Evolutionary conservation across 768 basidiomycete species (phyloP), one percentile per base, ranked within the genome.

Genomic region (Mycena belliarum): DNA sequence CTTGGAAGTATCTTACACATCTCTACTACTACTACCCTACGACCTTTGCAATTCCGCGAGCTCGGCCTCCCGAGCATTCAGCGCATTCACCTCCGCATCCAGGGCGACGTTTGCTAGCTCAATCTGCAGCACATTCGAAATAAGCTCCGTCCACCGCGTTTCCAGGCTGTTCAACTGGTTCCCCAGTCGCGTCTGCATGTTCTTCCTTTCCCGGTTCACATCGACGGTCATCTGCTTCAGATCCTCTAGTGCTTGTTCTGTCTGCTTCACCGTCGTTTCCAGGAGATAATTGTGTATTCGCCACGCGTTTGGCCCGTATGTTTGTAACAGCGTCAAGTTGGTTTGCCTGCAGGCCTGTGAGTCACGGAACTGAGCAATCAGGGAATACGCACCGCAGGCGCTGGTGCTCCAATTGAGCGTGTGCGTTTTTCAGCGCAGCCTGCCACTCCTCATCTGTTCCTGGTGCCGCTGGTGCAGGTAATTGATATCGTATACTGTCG

Each of bases 61-160:
- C 65, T 90, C 88, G 4, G 77, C 82, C 70, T 88, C 88, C 59
- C 72, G 79, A 58, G 74, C 75, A 64, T 80, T 78, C 50, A 92
- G 72, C 37, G 79, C 73, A 44, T 80, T 82, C 46, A 97, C 79
- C 67, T 97, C 93, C 6, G 78, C 86, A 64, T 95, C 93, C 70
- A 97, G 72, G 25, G 93, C 93, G 40, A 87, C 81, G 69, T 94
- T 95, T 18, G 95, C 96, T 85, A 98, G 87, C 79, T 97, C 95
- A 63, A 97, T 89, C 73, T 98, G 95, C 57, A 98, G 75, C 43
- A 95, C 89, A 66, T 75, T 89, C 52, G 93, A 94, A 54, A 98
- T 87, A 45, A 98, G 78, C 73, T 95, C 92, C 21, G 93, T 95
- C 95, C 95, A 98, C 60, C 87, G 82, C 35, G 84, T 89, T 73